Percentiles rank a stretch among this genome's conserved stretches.
Conservation (phyloP, 805 yeast species). For the Priceomyces carsonii region DNA sequence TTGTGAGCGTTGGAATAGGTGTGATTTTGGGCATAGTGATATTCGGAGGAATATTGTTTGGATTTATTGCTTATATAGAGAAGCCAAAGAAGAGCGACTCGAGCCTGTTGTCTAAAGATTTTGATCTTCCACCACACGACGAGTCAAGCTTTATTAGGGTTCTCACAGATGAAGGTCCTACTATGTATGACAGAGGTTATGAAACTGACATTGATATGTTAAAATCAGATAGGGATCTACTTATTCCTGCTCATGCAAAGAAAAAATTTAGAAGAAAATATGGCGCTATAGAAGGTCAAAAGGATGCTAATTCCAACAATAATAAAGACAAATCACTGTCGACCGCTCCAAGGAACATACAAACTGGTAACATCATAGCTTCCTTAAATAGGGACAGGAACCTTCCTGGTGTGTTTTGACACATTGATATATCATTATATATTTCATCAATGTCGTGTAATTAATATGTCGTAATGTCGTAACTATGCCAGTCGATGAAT, state of each 20-base stretch:
- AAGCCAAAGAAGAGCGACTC: slow-evolving; percentile 1
- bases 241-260: slow-evolving; percentile 25
- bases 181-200: slow-evolving; percentile 36
- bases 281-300: slow-evolving; percentile 16
- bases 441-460: too few species aligned
- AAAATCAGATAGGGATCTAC: slow-evolving; percentile 29
- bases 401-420: slow-evolving; percentile 13
- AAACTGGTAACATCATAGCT: slow-evolving; percentile 17
- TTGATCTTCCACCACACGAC: slow-evolving; percentile 2
- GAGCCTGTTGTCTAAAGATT: neutral
- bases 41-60: slow-evolving; percentile 23
- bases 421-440: too few species aligned
- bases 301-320: neutral
- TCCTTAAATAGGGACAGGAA: slow-evolving; percentile 21
- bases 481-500: too few species aligned
- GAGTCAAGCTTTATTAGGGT: slow-evolving; percentile 41
- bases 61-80: slow-evolving; percentile 18
- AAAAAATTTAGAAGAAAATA: slow-evolving; percentile 15
- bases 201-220: slow-evolving; percentile 44
- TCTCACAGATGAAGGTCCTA: slow-evolving; percentile 29
- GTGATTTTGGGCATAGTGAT: slow-evolving; percentile 58
- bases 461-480: too few species aligned
- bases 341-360: slow-evolving; percentile 28
- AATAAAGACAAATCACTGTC: slow-evolving; percentile 7
- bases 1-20: slow-evolving; percentile 68